Conservation (phyloP, 1,139 yeast genomes). For the Ashbya aceris region DNA sequence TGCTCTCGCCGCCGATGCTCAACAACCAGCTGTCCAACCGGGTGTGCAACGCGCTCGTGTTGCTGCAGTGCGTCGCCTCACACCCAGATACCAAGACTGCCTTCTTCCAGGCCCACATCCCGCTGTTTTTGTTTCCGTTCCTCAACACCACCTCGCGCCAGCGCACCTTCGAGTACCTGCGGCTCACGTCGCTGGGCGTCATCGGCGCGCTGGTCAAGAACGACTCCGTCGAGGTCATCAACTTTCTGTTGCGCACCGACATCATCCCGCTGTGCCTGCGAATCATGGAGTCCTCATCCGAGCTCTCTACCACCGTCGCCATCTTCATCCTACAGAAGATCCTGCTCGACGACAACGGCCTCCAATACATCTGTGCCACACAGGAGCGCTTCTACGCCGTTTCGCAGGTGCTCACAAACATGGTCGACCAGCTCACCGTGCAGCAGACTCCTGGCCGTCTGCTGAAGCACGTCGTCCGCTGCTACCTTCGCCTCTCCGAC, state of each 20-base stretch:
- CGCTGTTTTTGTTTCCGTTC: conserved; percentile 86
- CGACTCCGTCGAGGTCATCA: conserved; percentile 91
- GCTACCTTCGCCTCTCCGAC: conserved; percentile 84
- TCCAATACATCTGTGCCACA: conserved; percentile 87
- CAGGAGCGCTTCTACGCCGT: conserved; percentile 93
- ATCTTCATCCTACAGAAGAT: conserved; percentile 91
- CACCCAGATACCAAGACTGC: conserved; percentile 82
- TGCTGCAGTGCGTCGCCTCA: conserved; percentile 93
- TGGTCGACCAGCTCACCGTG: conserved; percentile 76
- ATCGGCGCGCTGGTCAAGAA: conserved; percentile 95
- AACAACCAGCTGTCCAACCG: conserved; percentile 84
- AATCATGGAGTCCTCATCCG: conserved; percentile 93
- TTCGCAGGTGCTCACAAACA: conserved; percentile 73
- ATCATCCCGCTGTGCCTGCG: conserved; percentile 89
- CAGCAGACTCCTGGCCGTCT: conserved; percentile 61
- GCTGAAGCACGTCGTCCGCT: conserved; percentile 86
- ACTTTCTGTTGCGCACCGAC: conserved; percentile 82
- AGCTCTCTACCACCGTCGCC: conserved; percentile 90
- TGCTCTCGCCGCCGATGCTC: conserved; percentile 76
- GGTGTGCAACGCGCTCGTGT: conserved; percentile 91
- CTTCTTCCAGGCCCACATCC: conserved; percentile 83
- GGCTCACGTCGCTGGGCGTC: conserved; percentile 89
- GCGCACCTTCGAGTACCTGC: conserved; percentile 83
- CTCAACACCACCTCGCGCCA: conserved; percentile 86
- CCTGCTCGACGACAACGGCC: conserved; percentile 81